Evolutionary conservation across 2,329 filamentous ascomycete genomes (phyloP).

Genomic region (Xylariales sp.): DNA sequence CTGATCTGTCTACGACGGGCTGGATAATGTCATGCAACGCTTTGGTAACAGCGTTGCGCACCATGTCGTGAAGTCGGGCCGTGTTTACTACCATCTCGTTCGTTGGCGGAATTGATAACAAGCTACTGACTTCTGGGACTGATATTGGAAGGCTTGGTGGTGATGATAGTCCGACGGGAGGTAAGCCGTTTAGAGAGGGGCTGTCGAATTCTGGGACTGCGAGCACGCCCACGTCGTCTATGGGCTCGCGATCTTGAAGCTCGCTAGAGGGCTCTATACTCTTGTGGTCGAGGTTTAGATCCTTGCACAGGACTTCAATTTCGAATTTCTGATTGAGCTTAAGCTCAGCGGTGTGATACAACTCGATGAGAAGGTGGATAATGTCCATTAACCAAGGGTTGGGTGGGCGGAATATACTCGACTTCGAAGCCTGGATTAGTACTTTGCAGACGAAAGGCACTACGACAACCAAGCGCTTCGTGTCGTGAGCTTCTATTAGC

Average conservation of each 20-base stretch:
- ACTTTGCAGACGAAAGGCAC: constrained; percentile 99
- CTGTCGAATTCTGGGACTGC: constrained; percentile 82
- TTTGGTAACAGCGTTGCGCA: constrained; percentile 85
- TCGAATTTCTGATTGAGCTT: constrained; percentile 99
- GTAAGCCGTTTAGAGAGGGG: constrained; percentile 79
- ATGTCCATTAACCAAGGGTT: constrained; percentile 99
- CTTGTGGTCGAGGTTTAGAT: constrained; percentile 90
- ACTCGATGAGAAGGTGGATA: constrained; percentile 86
- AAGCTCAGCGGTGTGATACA: constrained; percentile 92
- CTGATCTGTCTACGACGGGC: constrained; percentile 95
- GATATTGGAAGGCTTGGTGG: constrained; percentile 81
- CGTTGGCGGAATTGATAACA: constrained; percentile 82
- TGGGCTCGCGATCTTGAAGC: constrained; percentile 79
- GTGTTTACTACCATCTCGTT: constrained; percentile 83
- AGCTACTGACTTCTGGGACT: constrained; percentile 84
- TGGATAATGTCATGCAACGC: constrained; percentile 97
- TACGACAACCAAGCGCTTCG: constrained; percentile 88
- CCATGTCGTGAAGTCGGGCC: constrained; percentile 77
- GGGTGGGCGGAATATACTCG: constrained; percentile 90
- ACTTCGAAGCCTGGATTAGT: constrained; percentile 83
- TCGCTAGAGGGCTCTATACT: constrained; percentile 87
- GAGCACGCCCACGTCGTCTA: constrained; percentile 71
- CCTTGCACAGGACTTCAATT: constrained; percentile 96
- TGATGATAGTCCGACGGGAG: constrained; percentile 79
- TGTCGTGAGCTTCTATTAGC: constrained; percentile 92